A percentile compares a stretch with the other conserved stretches of the same genome.
These are phyloP conservation scores for Amniculicola lignicola DNA, from an alignment of 495 filamentous ascomycete genomes.

Conservation along the genomic window DNA sequence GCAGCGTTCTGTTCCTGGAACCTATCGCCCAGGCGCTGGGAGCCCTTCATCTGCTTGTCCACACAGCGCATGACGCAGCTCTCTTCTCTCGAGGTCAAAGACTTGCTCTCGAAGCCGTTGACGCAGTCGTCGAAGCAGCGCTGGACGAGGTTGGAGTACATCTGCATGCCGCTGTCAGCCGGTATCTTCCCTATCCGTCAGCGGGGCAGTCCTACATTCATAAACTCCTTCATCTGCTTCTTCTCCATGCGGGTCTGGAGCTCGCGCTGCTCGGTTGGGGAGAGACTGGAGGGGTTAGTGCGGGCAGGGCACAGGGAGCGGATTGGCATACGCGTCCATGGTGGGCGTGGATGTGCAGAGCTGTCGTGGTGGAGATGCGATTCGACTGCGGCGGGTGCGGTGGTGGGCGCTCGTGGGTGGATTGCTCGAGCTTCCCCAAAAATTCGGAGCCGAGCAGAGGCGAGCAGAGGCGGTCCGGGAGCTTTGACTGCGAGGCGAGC, in stretches of 20 bases:
- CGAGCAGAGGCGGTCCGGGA: too few relatives aligned
- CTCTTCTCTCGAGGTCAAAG: conserved; percentile 78
- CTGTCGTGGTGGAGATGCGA: not conserved
- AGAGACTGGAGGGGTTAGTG: conserved; percentile 55
- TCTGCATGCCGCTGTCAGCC: conserved; percentile 51
- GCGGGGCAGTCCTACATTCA: conserved; percentile 64
- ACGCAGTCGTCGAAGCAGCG: conserved; percentile 96
- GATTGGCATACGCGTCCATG: conserved; percentile 31
- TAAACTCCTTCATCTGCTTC: conserved; percentile 98
- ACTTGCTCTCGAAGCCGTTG: conserved; percentile 97
- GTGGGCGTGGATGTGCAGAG: not conserved
- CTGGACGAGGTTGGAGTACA: conserved; percentile 94
- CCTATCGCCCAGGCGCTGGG: conserved; percentile 78
- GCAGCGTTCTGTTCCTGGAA: conserved; percentile 93
- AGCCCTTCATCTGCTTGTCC: conserved; percentile 87
- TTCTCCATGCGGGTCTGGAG: conserved; percentile 87
- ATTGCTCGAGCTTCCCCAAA: too few relatives aligned
- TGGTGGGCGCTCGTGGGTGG: too few relatives aligned
- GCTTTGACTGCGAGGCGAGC: too few relatives aligned
- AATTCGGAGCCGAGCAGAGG: too few relatives aligned
- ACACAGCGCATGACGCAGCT: conserved; percentile 90
- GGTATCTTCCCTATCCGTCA: too few relatives aligned
- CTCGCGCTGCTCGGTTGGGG: conserved; percentile 80
- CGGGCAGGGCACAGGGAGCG: not conserved
- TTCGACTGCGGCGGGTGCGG: too few relatives aligned